These are phyloP conservation scores for Aspergillus uvarum DNA, from an alignment of 2,329 filamentous ascomycete species.

Conservation along the genomic window DNA sequence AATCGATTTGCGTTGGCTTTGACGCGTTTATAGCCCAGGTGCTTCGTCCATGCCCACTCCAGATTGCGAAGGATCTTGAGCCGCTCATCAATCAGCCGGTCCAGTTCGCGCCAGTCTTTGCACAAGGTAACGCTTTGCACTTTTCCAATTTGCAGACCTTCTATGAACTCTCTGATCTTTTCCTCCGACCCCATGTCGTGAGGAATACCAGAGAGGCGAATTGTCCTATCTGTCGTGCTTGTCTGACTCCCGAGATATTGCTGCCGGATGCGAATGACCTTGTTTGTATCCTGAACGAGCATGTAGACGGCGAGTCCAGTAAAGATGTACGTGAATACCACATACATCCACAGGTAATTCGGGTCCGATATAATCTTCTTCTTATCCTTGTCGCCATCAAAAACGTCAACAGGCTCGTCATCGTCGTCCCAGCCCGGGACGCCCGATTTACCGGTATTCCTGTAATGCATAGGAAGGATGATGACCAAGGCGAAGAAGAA, in stretches of 20 bases:
- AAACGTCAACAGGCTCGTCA: slow-evolving; percentile 28
- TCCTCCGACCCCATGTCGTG: slow-evolving; percentile 73
- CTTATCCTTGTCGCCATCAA: slow-evolving; percentile 32
- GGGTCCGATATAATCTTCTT: slow-evolving; percentile 37
- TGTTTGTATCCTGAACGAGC: slow-evolving; percentile 77
- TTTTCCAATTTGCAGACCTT: slow-evolving; percentile 82
- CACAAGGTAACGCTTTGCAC: slow-evolving; percentile 87
- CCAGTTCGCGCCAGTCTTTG: slow-evolving; percentile 80
- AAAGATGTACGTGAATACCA: slow-evolving; percentile 93
- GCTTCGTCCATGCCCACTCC: slow-evolving; percentile 79
- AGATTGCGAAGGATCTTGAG: slow-evolving; percentile 66
- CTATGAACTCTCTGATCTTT: slow-evolving; percentile 81
- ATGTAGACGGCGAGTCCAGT: slow-evolving; percentile 78
- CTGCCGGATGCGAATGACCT: slow-evolving; percentile 81
- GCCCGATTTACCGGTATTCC: slow-evolving; percentile 54
- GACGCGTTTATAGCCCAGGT: slow-evolving; percentile 60
- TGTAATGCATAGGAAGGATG: slow-evolving; percentile 80
- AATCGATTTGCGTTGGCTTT: slow-evolving; percentile 46
- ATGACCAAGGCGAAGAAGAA: slow-evolving; percentile 78
- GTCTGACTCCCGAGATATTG: slow-evolving; percentile 90
- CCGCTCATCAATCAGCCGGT: slow-evolving; percentile 69
- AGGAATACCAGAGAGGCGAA: slow-evolving; percentile 87
- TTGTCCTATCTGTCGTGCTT: slow-evolving; percentile 93
- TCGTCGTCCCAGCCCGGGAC: slow-evolving; percentile 40
- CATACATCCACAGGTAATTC: slow-evolving; percentile 84